Evolutionary conservation across 805 yeast genomes (phyloP).

Genomic region (Brettanomyces custersianus): DNA sequence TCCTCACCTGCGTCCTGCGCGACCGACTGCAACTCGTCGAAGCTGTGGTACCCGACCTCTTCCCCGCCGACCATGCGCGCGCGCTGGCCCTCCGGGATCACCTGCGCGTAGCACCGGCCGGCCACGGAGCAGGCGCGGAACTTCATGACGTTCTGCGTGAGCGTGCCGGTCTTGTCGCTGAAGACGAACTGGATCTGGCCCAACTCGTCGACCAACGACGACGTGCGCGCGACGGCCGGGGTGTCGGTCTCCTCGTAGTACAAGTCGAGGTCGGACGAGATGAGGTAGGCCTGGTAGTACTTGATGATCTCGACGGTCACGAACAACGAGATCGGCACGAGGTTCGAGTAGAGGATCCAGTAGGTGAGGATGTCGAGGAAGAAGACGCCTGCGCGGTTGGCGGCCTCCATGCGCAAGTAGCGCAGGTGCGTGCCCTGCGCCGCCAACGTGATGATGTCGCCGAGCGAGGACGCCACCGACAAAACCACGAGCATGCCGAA

Average conservation of each 20-base stretch:
- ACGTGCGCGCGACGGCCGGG: conserved; percentile 91
- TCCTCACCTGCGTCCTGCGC: conserved; percentile 13
- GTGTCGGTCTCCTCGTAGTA: conserved; percentile 83
- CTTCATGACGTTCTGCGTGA: conserved; percentile 95
- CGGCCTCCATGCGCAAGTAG: conserved; percentile 62
- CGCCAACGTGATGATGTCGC: conserved; percentile 69
- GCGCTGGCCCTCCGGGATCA: conserved; percentile 83
- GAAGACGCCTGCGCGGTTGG: conserved; percentile 60
- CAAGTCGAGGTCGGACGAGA: conserved; percentile 90
- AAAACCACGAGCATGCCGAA: conserved; percentile 72
- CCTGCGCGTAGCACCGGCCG: conserved; percentile 80
- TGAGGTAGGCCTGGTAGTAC: conserved; percentile 90
- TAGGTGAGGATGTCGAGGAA: conserved; percentile 84
- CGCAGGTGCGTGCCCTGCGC: conserved; percentile 43
- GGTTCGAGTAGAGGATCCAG: conserved; percentile 92
- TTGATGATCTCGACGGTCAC: conserved; percentile 95
- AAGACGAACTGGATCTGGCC: conserved; percentile 96
- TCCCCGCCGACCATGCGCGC: conserved; percentile 68
- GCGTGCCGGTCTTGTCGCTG: conserved; percentile 95
- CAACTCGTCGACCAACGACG: conserved; percentile 90
- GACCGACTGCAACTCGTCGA: conserved; percentile 49
- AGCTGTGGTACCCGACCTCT: conserved; percentile 70
- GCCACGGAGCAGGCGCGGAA: conserved; percentile 90
- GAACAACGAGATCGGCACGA: conserved; percentile 95
- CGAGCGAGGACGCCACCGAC: conserved; percentile 74